Evolutionary conservation across 306 rosid species (phyloP).

Genomic region (Delonix regia): DNA sequence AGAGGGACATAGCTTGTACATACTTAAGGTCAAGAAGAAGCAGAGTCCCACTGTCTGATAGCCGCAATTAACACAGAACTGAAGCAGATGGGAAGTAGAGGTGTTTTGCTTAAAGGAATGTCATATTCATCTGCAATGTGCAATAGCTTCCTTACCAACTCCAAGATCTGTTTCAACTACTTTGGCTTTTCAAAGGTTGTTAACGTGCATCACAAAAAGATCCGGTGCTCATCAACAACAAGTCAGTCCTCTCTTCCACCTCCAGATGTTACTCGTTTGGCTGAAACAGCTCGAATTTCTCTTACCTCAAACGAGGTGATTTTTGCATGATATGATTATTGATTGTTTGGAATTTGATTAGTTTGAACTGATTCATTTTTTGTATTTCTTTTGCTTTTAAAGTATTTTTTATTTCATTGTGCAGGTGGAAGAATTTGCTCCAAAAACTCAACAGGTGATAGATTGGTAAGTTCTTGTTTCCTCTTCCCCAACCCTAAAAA

Average conservation of each 20-base stretch:
- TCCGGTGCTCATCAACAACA: slow-evolving; percentile 40
- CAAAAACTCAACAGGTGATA: slow-evolving; percentile 74
- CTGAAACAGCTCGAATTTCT: slow-evolving; percentile 78
- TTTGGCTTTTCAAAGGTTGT: slow-evolving; percentile 8
- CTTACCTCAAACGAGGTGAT: slow-evolving; percentile 67
- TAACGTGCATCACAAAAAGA: background rate
- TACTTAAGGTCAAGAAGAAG: background rate
- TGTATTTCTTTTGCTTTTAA: background rate
- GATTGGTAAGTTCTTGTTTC: slow-evolving; percentile 55
- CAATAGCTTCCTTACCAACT: slow-evolving; percentile 28
- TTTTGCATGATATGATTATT: background rate
- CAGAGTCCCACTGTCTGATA: background rate
- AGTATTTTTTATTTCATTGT: background rate
- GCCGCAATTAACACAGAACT: background rate
- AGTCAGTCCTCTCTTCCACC: slow-evolving; percentile 58
- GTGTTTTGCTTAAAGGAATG: slow-evolving; percentile 11
- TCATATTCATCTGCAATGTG: slow-evolving; percentile 17
- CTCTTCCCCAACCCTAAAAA: background rate
- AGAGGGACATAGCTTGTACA: background rate
- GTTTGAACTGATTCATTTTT: background rate
- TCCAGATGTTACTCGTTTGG: slow-evolving; percentile 70
- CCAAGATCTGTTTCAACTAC: slow-evolving; percentile 7
- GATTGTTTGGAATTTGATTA: background rate
- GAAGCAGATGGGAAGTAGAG: slow-evolving; percentile 23
- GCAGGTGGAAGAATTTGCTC: slow-evolving; percentile 79